Conservation (phyloP, 495 filamentous ascomycete species). For the Terfezia claveryi region DNA sequence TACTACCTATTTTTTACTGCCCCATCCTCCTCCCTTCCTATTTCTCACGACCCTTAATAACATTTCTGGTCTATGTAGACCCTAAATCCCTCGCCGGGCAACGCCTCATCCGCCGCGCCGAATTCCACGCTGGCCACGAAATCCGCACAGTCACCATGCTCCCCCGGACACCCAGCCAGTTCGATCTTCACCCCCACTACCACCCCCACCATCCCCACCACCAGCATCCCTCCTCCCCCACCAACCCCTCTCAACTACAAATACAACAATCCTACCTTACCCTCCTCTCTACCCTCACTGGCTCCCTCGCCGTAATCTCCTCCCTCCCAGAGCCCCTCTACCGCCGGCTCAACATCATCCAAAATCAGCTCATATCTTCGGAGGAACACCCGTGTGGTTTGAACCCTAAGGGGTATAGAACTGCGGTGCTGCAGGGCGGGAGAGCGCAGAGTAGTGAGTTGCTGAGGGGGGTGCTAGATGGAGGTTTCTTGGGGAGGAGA, state of each 20-base stretch:
- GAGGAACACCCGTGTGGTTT: conserved; percentile 57
- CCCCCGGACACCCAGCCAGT: conserved; percentile 29
- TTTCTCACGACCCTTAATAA: too few species aligned
- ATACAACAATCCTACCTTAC: conserved; percentile 33
- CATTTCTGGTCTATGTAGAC: conserved; percentile 29
- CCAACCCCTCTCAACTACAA: conserved; percentile 9
- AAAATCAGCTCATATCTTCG: conserved; percentile 51
- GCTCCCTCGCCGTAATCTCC: conserved; percentile 52
- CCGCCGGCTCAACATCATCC: conserved; percentile 60
- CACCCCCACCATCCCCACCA: conserved; percentile 12
- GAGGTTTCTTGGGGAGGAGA: conserved; percentile 30
- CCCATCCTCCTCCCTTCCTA: conserved; percentile 7
- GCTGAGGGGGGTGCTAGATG: conserved; percentile 39
- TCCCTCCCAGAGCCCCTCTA: conserved; percentile 61
- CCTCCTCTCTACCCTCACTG: conserved; percentile 49
- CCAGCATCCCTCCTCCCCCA: conserved; percentile 15
- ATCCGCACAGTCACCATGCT: conserved; percentile 53
- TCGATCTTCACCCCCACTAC: conserved; percentile 4
- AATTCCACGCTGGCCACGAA: conserved; percentile 68
- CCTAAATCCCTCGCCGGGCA: conserved; percentile 82
- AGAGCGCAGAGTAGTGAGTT: conserved; percentile 30
- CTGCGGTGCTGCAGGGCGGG: conserved; percentile 27
- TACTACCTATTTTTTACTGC: conserved; percentile 29
- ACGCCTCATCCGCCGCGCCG: conserved; percentile 59
- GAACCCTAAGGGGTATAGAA: conserved; percentile 59